These are phyloP conservation scores for Liriodendron chinense DNA, from an alignment of 164 flowering plant species.

Conservation along the genomic window DNA sequence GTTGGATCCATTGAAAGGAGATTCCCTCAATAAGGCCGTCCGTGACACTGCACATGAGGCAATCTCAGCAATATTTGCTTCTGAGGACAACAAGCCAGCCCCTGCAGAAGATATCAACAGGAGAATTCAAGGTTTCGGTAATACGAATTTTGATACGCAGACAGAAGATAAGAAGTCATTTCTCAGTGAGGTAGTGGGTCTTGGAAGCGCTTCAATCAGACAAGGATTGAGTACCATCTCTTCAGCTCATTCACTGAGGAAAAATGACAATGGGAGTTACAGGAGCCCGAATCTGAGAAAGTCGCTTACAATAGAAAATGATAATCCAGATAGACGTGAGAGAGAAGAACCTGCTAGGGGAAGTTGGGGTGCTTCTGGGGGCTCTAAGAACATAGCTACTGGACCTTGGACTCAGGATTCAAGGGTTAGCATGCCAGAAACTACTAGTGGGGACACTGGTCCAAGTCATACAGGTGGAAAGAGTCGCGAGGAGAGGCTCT, in stretches of 20 bases:
- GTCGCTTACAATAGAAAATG: conserved; percentile 71
- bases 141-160: conserved; percentile 67
- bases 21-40: conserved; percentile 92
- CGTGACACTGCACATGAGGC: conserved; percentile 92
- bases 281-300: conserved; percentile 71
- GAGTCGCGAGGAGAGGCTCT: conserved; percentile 78
- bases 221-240: conserved; percentile 74
- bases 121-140: conserved; percentile 95
- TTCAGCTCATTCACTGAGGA: conserved; percentile 55
- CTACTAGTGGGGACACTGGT: conserved; percentile 44
- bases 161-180: conserved; percentile 87
- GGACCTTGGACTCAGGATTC: conserved; percentile 69
- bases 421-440: conserved; percentile 28
- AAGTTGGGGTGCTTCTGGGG: conserved; percentile 34
- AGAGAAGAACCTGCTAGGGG: conserved; percentile 42
- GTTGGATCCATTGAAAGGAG: conserved; percentile 82
- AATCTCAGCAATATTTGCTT: conserved; percentile 73
- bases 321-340: conserved; percentile 50
- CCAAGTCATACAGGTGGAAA: conserved; percentile 44
- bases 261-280: conserved; percentile 75
- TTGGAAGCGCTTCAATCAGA: conserved; percentile 90
- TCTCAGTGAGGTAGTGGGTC: conserved; percentile 87
- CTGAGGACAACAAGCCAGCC: conserved; percentile 57
- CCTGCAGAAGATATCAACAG: conserved; percentile 55
- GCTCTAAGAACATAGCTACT: conserved; percentile 35